These are phyloP conservation scores for Pterocarpus macrocarpus DNA, from an alignment of 306 rosid genomes.

Conservation along the genomic window DNA sequence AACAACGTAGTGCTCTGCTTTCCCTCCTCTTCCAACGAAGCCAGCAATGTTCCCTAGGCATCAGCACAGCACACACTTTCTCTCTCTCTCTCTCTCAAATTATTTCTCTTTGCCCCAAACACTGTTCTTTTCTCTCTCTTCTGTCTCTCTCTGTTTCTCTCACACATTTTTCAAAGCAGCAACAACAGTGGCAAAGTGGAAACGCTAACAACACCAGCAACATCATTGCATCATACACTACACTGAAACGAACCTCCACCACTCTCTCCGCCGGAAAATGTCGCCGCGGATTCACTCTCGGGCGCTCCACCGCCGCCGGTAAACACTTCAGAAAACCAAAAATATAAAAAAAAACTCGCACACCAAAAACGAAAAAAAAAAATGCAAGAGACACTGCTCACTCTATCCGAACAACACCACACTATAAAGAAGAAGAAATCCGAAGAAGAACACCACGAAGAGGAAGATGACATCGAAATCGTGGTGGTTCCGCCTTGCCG, in stretches of 20 bases:
- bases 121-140: background rate
- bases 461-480: conserved; percentile 36
- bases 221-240: background rate
- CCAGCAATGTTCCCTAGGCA: conserved; percentile 20
- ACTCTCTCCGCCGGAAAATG: conserved; percentile 39
- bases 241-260: background rate
- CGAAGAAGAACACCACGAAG: conserved; percentile 36
- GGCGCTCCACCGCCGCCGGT: conserved; percentile 28
- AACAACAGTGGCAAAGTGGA: background rate
- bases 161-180: conserved; percentile 29
- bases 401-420: conserved; percentile 41
- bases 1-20: background rate
- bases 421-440: conserved; percentile 40
- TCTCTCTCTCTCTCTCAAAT: background rate
- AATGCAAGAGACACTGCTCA: conserved; percentile 61
- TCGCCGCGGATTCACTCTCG: conserved; percentile 29
- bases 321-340: background rate
- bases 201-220: background rate
- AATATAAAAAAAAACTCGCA: no score
- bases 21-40: background rate
- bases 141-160: background rate
- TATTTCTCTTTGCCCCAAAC: conserved; percentile 11
- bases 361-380: background rate
- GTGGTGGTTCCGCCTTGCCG: conserved; percentile 44
- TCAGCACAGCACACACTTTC: background rate